A percentile compares a stretch with the other conserved stretches of the same genome.
Conservation (phyloP, 352 stramenopile genomes). For the Elongisporangium senticosum region DNA sequence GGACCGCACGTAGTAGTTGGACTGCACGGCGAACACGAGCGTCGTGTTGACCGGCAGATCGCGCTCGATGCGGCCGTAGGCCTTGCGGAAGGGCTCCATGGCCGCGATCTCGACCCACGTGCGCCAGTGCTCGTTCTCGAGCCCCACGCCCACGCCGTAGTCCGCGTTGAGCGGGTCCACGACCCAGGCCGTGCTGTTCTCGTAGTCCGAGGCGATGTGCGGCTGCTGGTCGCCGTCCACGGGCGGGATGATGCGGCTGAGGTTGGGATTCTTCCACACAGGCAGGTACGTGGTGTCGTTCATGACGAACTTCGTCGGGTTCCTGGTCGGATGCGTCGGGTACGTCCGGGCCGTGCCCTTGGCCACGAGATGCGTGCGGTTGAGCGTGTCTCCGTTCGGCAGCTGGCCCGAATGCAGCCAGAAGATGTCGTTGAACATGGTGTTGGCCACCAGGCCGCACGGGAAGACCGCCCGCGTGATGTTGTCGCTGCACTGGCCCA, state of each 20-base stretch:
- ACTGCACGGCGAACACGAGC: slow-evolving; percentile 73
- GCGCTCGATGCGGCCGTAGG: slow-evolving; percentile 53
- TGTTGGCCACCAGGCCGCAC: slow-evolving; percentile 73
- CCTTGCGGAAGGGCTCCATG: slow-evolving; percentile 59
- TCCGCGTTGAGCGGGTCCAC: slow-evolving; percentile 38
- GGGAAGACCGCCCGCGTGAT: slow-evolving; percentile 45
- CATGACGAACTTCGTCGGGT: slow-evolving; percentile 39
- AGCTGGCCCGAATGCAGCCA: slow-evolving; percentile 61
- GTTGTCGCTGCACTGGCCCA: slow-evolving; percentile 25
- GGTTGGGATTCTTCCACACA: slow-evolving; percentile 68
- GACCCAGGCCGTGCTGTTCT: slow-evolving; percentile 73
- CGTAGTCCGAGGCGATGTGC: slow-evolving; percentile 55
- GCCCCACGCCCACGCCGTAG: slow-evolving; percentile 33
- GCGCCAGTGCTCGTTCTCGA: slow-evolving; percentile 75
- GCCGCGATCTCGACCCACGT: slow-evolving; percentile 69
- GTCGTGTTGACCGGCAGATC: slow-evolving; percentile 47
- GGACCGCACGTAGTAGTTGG: slow-evolving; percentile 71
- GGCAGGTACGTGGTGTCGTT: slow-evolving; percentile 33
- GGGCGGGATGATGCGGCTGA: slow-evolving; percentile 65
- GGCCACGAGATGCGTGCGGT: slow-evolving; percentile 27
- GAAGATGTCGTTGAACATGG: slow-evolving; percentile 85
- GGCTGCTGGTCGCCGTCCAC: slow-evolving; percentile 10
- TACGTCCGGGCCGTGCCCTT: slow-evolving; percentile 44
- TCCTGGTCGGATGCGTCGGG: slow-evolving; percentile 50
- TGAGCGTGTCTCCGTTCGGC: slow-evolving; percentile 36